phyloP scores from a whole-genome alignment of 2,329 filamentous ascomycete genomes.

The Fusarium miscanthi region DNA sequence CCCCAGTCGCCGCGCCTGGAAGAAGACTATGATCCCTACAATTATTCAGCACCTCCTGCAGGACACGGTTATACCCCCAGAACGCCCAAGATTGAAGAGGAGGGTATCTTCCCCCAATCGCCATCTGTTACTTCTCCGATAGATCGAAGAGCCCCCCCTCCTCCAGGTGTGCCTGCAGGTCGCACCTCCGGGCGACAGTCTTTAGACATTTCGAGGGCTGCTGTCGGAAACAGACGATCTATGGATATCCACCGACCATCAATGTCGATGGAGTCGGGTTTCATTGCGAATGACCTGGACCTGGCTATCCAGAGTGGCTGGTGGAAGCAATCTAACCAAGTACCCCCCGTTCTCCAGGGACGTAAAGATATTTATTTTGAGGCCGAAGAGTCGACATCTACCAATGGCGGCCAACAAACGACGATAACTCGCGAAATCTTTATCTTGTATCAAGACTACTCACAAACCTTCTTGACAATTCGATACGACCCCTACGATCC shows the following conservation, averaged over 20 bases:
- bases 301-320: constrained; percentile 79
- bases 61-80: constrained; percentile 48
- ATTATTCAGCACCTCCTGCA: constrained; percentile 57
- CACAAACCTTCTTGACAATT: constrained; percentile 87
- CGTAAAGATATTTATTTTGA: constrained; percentile 87
- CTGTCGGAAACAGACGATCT: constrained; percentile 65
- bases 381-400: constrained; percentile 78
- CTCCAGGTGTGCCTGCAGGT: constrained; percentile 48
- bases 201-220: constrained; percentile 53
- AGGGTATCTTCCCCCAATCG: constrained; percentile 60
- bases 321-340: constrained; percentile 85
- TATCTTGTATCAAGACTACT: constrained; percentile 95
- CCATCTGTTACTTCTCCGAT: constrained; percentile 58
- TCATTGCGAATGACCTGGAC: constrained; percentile 89
- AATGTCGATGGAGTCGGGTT: constrained; percentile 80
- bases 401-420: constrained; percentile 75
- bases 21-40: constrained; percentile 78
- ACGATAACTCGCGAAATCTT: constrained; percentile 83
- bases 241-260: constrained; percentile 81
- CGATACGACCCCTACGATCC: constrained; percentile 81
- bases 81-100: constrained; percentile 58
- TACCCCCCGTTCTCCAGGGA: constrained; percentile 84
- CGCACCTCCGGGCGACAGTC: constrained; percentile 48
- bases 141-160: constrained; percentile 59
- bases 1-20: constrained; percentile 56